Evolutionary conservation across 805 yeast genomes (phyloP), one percentile per base, ranked within the genome.

Genomic region (Metschnikowia hibisci): DNA sequence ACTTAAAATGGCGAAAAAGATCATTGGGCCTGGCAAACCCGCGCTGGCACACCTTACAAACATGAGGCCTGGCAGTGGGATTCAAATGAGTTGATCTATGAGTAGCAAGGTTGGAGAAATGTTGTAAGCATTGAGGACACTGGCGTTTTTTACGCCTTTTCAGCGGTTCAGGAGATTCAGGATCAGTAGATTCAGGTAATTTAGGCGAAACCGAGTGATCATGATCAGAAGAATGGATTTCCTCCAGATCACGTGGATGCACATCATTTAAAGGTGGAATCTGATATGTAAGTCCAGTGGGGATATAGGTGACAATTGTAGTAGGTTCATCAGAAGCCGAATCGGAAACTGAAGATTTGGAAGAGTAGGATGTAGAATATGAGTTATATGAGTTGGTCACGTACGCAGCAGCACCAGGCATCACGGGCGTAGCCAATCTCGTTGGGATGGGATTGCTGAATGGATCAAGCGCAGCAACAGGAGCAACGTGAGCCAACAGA

Each of bases 21-120:
- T 89, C 96, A 60, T 90, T 90, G 33, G 90, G 83, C 46, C 96
- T 73, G 12, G 93, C 87, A 65, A 89, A 89, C 2, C 96, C 95
- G 46, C 96, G 78, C 32, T 77, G 72, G 62, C 97, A 89, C 27
- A 81, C 77, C 32, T 77, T 71, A 63, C 97, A 89, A 34, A 80
- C 70, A 58, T 82, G 91, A 0, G 95, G 96, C 46, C 95, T 74
- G 12, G 80, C 72, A 15, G 81, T 77, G 9, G 84, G 86, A 42
- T 81, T 80, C 39, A 82, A 62, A 60, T 86, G 96, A 13, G 88
- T 84, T 1, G 89, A 78, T 60, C 80, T 80, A 63, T 86, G 96
- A 6, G 96, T 87, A 20, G 91, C 87, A 53, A 88, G 68, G 58
- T 88, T 89, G 43, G 87, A 78, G 62, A 83, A 89, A 56, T 69